These are phyloP conservation scores for Penicillium daleae DNA, from an alignment of 495 filamentous ascomycete species.

Conservation along the genomic window DNA sequence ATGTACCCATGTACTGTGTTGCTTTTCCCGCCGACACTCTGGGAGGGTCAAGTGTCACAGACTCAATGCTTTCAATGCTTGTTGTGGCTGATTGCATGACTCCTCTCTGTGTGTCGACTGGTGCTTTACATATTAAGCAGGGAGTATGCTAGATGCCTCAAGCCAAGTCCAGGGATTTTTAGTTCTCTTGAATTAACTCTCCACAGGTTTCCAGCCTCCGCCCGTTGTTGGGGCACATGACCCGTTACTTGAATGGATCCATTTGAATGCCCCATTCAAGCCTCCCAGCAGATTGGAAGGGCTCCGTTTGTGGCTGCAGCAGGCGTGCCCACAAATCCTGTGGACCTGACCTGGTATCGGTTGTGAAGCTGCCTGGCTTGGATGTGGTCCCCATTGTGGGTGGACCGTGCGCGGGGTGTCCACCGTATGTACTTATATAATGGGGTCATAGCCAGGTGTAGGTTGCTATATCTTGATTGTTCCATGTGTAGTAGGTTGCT, in stretches of 20 bases:
- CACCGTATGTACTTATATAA: too few species aligned
- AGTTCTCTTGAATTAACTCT: background rate
- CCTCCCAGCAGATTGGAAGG: slow-evolving; percentile 7
- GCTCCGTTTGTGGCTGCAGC: slow-evolving; percentile 17
- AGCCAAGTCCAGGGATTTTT: too few species aligned
- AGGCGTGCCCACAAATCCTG: background rate
- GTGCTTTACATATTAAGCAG: background rate
- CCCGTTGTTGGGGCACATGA: background rate
- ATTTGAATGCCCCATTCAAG: background rate
- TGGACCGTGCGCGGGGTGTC: background rate
- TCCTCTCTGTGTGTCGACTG: background rate
- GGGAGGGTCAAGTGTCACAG: background rate
- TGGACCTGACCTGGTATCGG: background rate
- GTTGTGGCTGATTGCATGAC: background rate
- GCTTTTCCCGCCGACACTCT: background rate
- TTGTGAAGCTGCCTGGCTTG: slow-evolving; percentile 11
- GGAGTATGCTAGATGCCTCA: background rate
- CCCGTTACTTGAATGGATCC: background rate
- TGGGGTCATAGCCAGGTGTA: background rate
- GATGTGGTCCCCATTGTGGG: background rate
- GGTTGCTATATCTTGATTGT: too few species aligned
- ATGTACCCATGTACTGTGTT: background rate
- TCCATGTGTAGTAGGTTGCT: too few species aligned
- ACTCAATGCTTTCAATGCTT: background rate
- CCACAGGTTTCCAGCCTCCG: background rate